Evolutionary conservation across 345 rosid species (phyloP), one percentile per base, ranked within the genome.

Genomic region (Pseudoturritis turrita): DNA sequence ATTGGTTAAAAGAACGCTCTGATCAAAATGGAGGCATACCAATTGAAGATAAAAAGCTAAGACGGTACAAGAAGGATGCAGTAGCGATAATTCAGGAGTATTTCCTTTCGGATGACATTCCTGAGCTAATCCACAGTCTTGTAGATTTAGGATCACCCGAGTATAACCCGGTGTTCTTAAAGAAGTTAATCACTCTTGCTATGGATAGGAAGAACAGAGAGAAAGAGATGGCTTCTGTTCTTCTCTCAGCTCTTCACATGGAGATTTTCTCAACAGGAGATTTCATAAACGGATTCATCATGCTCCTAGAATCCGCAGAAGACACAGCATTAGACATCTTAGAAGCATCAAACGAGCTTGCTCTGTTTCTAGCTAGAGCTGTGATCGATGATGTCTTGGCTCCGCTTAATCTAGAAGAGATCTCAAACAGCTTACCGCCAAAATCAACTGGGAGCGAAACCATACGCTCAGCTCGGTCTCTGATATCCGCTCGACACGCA

Each of bases 171-270:
- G 52, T 88, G 22, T 93, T 93, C 64, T 40, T 93, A 62, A 93
- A 93, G 88, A 90, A 81, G 77, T 85, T 93, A 41, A 84, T 93
- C 15, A 93, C 90, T 28, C 87, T 93, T 77, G 98, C 98, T 26
- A 71, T 93, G 83, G 98, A 93, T 81, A 82, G 98, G 87, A 93
- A 90, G 84, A 93, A 90, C 72, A 86, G 89, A 67, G 98, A 93
- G 83, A 93, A 90, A 78, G 98, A 93, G 77, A 93, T 93, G 97
- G 98, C 98, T 10, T 93, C 98, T 45, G 85, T 90, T 77, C 84
- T 90, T 67, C 87, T 93, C 61, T 88, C 98, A 17, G 86, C 96
- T 37, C 96, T 93, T 68, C 97, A 93, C 81, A 85, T 93, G 22
- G 98, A 93, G 88, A 85, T 93, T 28, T 93, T 90, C 65, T 86